These are phyloP conservation scores for Papiliotrema flavescens DNA, from an alignment of 1,284 basidiomycete genomes.

Conservation along the genomic window DNA sequence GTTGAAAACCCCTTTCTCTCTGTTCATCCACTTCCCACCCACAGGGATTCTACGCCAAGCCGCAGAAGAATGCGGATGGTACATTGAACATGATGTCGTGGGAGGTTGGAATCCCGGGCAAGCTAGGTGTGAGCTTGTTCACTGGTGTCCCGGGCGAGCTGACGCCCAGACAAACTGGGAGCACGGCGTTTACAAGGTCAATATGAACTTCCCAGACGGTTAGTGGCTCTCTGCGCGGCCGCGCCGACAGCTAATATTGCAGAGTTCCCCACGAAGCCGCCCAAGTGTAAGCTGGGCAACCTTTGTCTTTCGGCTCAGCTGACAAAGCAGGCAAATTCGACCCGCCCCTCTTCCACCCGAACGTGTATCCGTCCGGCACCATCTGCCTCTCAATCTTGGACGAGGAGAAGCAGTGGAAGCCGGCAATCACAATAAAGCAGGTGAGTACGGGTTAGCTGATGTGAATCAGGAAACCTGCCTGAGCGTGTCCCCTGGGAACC, in stretches of 20 bases:
- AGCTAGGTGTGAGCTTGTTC: slow-evolving; percentile 62
- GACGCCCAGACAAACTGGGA: slow-evolving; percentile 85
- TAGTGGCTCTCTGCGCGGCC: slow-evolving; percentile 21
- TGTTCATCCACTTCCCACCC: not conserved
- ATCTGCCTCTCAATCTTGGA: slow-evolving; percentile 97
- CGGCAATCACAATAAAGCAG: slow-evolving; percentile 98
- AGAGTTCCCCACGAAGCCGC: slow-evolving; percentile 50
- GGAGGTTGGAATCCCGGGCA: slow-evolving; percentile 96
- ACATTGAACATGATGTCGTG: slow-evolving; percentile 95
- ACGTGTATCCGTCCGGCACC: slow-evolving; percentile 97
- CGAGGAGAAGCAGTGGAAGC: slow-evolving; percentile 99
- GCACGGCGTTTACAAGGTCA: slow-evolving; percentile 86
- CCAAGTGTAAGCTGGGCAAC: slow-evolving; percentile 37
- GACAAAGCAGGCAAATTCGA: slow-evolving; percentile 79
- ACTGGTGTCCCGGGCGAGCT: slow-evolving; percentile 23
- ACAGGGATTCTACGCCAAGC: slow-evolving; percentile 95
- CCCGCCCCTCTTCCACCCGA: slow-evolving; percentile 95
- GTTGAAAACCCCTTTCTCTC: slow-evolving; percentile 2
- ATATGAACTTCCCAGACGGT: slow-evolving; percentile 95
- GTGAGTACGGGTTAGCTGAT: slow-evolving; percentile 54
- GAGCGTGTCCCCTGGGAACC: not conserved
- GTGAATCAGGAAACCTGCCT: not conserved
- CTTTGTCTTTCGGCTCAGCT: not conserved
- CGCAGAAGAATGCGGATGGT: slow-evolving; percentile 81
- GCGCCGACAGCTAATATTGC: not conserved